Evolutionary conservation across 331 rosid genomes (phyloP).

Genomic region (Prunus yedoensis): DNA sequence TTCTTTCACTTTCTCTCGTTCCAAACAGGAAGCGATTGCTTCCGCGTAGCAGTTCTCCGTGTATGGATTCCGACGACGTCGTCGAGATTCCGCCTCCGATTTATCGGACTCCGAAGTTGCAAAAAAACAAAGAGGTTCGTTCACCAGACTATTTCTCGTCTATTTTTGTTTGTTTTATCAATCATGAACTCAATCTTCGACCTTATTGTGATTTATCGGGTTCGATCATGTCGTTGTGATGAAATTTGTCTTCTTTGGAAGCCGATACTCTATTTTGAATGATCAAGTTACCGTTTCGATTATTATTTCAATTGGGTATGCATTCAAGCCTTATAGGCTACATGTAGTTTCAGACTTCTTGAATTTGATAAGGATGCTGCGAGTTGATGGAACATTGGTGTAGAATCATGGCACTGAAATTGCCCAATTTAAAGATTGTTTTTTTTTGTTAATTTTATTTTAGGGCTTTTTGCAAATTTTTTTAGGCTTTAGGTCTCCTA

Average conservation of each 20-base stretch:
- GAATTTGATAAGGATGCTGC: neutral
- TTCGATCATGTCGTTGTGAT: slow-evolving; percentile 5
- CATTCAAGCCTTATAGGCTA: neutral
- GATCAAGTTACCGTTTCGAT: neutral
- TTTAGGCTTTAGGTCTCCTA: too few species aligned
- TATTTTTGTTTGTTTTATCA: neutral
- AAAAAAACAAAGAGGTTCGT: slow-evolving; percentile 46
- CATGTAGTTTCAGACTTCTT: neutral
- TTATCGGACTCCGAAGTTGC: slow-evolving; percentile 21
- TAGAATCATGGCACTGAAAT: too few species aligned
- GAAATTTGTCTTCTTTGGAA: neutral
- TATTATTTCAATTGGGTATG: neutral
- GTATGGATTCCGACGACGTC: slow-evolving; percentile 60
- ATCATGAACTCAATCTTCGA: neutral
- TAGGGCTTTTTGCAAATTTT: too few species aligned
- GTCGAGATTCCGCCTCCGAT: slow-evolving; percentile 43
- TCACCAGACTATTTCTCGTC: neutral
- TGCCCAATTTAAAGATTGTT: too few species aligned
- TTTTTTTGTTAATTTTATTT: too few species aligned
- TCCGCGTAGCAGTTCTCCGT: slow-evolving; percentile 21
- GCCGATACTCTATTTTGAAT: neutral
- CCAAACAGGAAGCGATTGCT: slow-evolving; percentile 34
- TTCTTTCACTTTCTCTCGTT: slow-evolving; percentile 28
- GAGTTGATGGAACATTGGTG: too few species aligned
- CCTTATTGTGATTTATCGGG: neutral